Evolutionary conservation across 352 stramenopile species (phyloP).

Genomic region (Pythium monospermum): DNA sequence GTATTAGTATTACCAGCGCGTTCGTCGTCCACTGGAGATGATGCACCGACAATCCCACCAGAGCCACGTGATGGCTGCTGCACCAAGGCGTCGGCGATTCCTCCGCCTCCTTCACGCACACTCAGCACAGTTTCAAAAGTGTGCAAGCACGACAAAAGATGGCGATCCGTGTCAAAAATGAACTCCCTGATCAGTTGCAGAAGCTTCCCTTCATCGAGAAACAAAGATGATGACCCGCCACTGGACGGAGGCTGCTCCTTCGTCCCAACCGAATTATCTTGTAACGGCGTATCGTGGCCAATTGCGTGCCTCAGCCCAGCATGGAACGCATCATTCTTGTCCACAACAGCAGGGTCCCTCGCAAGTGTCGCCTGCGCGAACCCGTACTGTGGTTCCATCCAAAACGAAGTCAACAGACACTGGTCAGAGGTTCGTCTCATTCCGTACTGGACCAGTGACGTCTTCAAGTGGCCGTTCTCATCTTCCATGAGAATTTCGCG

Average conservation of each 20-base stretch:
- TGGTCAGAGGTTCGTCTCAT: constrained; percentile 67
- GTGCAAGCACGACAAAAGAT: constrained; percentile 76
- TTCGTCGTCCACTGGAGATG: constrained; percentile 20
- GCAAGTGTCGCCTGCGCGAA: constrained; percentile 56
- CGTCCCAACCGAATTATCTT: constrained; percentile 19
- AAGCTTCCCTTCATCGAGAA: constrained; percentile 65
- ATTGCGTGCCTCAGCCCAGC: constrained; percentile 65
- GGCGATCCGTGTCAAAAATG: constrained; percentile 71
- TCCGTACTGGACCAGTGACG: constrained; percentile 75
- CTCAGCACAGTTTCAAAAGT: constrained; percentile 76
- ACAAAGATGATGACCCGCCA: constrained; percentile 28
- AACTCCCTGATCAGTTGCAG: constrained; percentile 68
- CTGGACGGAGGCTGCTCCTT: constrained; percentile 16
- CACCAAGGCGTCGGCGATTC: too few relatives aligned
- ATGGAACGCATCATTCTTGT: constrained; percentile 57
- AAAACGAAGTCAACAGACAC: constrained; percentile 82
- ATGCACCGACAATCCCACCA: constrained; percentile 53
- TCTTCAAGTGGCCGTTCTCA: constrained; percentile 66
- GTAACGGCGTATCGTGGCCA: constrained; percentile 55
- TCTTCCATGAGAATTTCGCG: constrained; percentile 83
- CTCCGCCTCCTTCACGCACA: constrained; percentile 30
- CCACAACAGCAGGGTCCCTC: constrained; percentile 17
- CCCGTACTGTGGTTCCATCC: constrained; percentile 85
- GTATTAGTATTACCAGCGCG: too few relatives aligned
- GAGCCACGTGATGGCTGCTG: too few relatives aligned